Evolutionary conservation across 129 eudicot genomes (phyloP).

Genomic region (Flaveria linearis): DNA sequence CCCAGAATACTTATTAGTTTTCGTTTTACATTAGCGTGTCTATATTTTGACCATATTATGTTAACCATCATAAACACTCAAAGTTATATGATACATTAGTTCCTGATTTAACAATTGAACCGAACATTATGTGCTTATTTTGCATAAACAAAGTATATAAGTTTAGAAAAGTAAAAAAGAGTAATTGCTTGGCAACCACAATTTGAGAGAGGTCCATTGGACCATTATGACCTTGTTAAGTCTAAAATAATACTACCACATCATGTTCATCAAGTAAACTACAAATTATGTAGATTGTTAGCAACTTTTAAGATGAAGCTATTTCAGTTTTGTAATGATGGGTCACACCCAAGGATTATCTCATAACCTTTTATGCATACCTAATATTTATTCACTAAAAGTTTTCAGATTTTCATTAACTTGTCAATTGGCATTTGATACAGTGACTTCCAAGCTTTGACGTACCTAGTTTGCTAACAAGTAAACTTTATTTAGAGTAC

Average conservation of each 20-base stretch:
- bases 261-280: neutral
- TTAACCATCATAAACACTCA: neutral
- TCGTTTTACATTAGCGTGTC: neutral
- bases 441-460: no score
- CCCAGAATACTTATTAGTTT: neutral
- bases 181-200: neutral
- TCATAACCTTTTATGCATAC: neutral
- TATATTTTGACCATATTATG: neutral
- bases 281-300: neutral
- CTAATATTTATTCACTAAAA: neutral
- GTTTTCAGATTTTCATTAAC: slow-evolving; percentile 1
- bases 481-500: no score
- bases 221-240: neutral
- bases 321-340: neutral
- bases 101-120: neutral
- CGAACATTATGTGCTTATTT: neutral
- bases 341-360: neutral
- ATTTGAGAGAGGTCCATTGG: neutral
- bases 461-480: no score
- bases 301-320: neutral
- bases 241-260: neutral
- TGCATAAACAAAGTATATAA: neutral
- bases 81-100: neutral
- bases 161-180: neutral
- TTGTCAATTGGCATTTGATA: slow-evolving; percentile 10